A percentile compares a stretch with the other conserved stretches of the same genome.
These are phyloP conservation scores for Vigna hirtella DNA, from an alignment of 306 rosid genomes.

Conservation along the genomic window DNA sequence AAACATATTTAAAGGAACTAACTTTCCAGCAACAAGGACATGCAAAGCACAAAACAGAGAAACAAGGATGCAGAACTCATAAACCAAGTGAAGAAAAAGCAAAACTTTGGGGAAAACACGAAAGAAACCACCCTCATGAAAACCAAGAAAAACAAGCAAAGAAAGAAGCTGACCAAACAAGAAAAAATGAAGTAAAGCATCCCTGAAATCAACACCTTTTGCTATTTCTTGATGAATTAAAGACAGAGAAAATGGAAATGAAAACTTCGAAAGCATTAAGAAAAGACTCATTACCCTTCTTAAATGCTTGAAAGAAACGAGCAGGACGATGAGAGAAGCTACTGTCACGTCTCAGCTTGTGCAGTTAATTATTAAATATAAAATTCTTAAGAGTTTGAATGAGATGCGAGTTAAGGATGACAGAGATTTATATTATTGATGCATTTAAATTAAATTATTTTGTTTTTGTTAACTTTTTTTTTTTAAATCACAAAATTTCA, in stretches of 20 bases:
- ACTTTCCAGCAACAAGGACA: neutral
- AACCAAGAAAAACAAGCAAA: neutral
- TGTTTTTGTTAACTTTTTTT: no score
- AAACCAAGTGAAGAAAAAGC: neutral
- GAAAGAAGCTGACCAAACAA: neutral
- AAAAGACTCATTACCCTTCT: neutral
- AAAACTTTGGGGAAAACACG: neutral
- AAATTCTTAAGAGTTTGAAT: no score
- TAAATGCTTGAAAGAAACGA: neutral
- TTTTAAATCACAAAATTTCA: no score
- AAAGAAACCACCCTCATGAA: neutral
- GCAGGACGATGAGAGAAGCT: neutral
- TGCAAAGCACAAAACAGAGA: neutral
- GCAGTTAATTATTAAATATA: no score
- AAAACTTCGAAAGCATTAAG: neutral
- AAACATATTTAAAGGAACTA: neutral
- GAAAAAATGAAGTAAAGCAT: neutral
- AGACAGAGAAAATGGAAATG: neutral
- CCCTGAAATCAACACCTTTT: neutral
- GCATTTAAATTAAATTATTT: no score
- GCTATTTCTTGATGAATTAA: no score
- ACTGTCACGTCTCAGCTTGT: neutral
- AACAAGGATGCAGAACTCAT: neutral
- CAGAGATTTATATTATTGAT: no score
- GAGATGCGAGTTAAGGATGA: no score